phyloP scores from a whole-genome alignment of 2,329 filamentous ascomycete species.

The Pseudogymnoascus verrucosus region DNA sequence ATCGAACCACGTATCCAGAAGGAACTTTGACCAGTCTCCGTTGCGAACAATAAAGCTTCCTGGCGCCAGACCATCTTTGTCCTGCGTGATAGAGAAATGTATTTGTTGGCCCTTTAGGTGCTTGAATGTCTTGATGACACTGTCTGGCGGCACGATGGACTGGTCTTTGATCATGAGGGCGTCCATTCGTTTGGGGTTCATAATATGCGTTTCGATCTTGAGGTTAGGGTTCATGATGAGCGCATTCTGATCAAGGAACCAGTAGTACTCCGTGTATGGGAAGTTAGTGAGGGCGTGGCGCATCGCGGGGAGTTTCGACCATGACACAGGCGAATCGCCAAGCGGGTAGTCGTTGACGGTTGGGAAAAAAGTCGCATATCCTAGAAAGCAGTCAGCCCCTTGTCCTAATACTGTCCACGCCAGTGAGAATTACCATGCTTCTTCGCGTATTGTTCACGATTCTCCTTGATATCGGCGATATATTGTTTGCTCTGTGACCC shows the following conservation, averaged over 20 bases:
- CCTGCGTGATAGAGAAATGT: constrained; percentile 77
- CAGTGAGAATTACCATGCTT: constrained; percentile 61
- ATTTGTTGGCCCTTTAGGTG: constrained; percentile 72
- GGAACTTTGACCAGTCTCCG: constrained; percentile 86
- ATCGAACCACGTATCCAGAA: constrained; percentile 93
- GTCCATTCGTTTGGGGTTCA: constrained; percentile 60
- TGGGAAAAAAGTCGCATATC: constrained; percentile 79
- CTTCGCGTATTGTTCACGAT: constrained; percentile 75
- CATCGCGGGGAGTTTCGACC: constrained; percentile 75
- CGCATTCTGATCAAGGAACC: constrained; percentile 77
- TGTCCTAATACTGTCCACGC: constrained; percentile 9
- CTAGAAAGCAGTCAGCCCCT: constrained; percentile 37
- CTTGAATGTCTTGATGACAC: constrained; percentile 89
- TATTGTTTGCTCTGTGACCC: constrained; percentile 56
- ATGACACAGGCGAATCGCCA: constrained; percentile 50
- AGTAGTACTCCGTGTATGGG: constrained; percentile 72
- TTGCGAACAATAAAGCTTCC: constrained; percentile 73
- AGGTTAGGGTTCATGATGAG: constrained; percentile 79
- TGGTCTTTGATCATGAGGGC: constrained; percentile 75
- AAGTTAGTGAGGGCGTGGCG: constrained; percentile 79
- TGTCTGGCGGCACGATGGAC: constrained; percentile 87
- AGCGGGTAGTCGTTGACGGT: constrained; percentile 69
- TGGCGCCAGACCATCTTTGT: constrained; percentile 67
- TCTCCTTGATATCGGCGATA: constrained; percentile 66
- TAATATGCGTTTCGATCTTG: constrained; percentile 62